Evolutionary conservation across 768 basidiomycete genomes (phyloP), one percentile per base, ranked within the genome.

Genomic region (Leccinum variicolor): DNA sequence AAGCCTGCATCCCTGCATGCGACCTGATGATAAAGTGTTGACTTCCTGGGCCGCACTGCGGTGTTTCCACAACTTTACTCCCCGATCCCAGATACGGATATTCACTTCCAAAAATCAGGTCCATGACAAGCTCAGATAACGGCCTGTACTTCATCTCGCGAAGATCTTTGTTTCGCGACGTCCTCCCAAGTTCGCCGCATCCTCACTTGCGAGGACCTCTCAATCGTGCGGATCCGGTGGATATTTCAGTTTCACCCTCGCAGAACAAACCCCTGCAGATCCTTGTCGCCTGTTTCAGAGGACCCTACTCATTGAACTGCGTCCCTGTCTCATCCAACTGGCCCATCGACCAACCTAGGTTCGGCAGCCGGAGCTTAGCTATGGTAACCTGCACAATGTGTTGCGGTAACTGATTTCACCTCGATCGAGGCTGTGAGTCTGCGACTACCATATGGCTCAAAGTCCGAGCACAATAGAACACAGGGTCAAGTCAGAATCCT

Each of bases 261-360:
- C 23, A 51, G 52, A 56, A 57, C 56, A 33, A 43, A 47, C 62
- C 58, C 54, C 46, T 69, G 64, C 45, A 69, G 61, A 67, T 68
- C 67, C 45, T 62, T 17, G 47, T 59, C 2, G 25, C 47, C 41
- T 34, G 65, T 67, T 67, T 65, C 62, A 67, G 53, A 50, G 50
- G 28, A 45, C 54, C 50, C 41, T 43, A n/a, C 39, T 41, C 31
- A 31, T 31, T 31, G 31, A 57, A 56, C 58, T 61, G 66, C 66
- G 66, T 46, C 48, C 54, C 56, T 31, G 41, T 47, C 63, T 68
- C 67, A 52, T 60, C 57, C 41, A 50, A 41, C 39, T 31, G 25
- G 23, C 26, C 4, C 46, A 48, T 52, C 52, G 28, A 36, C 50
- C 48, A 26, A 33, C 39, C 52, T 34, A 46, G 47, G 50, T 41